Base-by-base conservation (phyloP, 176 grass and related monocot species). In the Bolboschoenus planiculmis region DNA sequence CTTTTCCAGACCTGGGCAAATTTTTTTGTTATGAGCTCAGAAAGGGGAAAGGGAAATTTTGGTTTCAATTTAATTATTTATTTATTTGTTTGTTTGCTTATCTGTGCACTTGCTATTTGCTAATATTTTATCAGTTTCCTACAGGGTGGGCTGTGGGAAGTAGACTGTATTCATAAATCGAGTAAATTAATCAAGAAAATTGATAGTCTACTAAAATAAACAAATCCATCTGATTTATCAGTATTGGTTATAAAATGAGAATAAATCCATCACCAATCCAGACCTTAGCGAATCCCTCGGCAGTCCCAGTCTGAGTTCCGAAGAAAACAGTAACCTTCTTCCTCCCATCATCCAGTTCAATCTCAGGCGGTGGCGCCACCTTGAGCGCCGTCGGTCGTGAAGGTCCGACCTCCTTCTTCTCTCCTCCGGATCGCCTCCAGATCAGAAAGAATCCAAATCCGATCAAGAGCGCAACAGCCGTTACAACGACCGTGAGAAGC, bases 251-350 rank as follows among this genome's bases (percentile, higher is more conserved):
- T 43, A 30, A 76, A 77, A 53, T 51, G 46, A 31, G 27, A 81
- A 43, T 59, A 2, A 71, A 74, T 16, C 18, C 59, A 55, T 35
- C 27, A 66, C 20, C 47, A 60, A 63, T 14, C 7, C 54, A 54
- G 55, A 94, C 94, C 94, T 97, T 97, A 63, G 95, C 95, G 88
- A 99, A 99, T 0, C 93, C 92, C 83, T 99, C 96, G 51, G 93
- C 91, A 29, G 92, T 99, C 39, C 96, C 91, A 24, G 92, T 99
- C 86, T 99, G 96, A 50, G 96, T 99, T 36, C 96, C 96, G 79
- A 95, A 99, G 80, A 99, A 86, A 50, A 99, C 48, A 31, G 89
- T 62, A 65, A 99, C 89, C 77, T 79, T 85, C 85, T 88, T 97
- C 87, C 85, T 92, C 59, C 90, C 89, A 33, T 90, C 92, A 21